phyloP scores from a whole-genome alignment of 116 monocot genomes.

The Papilionanthe hybrid region DNA sequence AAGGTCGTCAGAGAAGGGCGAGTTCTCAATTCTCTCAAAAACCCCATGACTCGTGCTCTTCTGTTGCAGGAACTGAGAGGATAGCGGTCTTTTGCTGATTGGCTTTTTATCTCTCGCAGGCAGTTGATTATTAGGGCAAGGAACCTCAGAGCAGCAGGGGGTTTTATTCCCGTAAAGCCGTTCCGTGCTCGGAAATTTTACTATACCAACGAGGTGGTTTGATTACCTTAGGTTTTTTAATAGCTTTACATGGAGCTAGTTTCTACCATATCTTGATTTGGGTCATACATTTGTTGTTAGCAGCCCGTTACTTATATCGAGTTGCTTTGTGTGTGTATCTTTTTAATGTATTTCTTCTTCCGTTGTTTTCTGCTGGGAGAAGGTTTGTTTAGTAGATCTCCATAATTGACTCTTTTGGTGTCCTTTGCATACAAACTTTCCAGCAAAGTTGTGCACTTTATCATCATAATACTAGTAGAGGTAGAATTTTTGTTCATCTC shows the following conservation, averaged over 20 bases:
- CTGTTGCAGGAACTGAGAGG: neutral
- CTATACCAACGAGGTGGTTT: conserved; percentile 84
- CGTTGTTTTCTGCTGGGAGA: neutral
- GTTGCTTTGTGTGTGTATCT: neutral
- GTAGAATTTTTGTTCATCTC: neutral
- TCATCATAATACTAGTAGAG: neutral
- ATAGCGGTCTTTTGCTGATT: neutral
- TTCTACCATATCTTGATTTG: neutral
- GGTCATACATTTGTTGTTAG: neutral
- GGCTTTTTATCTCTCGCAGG: conserved; percentile 27
- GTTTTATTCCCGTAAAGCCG: conserved; percentile 77
- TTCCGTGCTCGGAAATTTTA: conserved; percentile 67
- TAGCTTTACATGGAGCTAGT: neutral
- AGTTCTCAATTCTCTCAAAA: neutral
- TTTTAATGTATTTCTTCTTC: neutral
- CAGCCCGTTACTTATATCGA: neutral
- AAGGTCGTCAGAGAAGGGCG: conserved; percentile 91
- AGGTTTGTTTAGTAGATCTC: neutral
- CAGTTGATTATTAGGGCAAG: conserved; percentile 90
- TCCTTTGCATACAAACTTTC: neutral
- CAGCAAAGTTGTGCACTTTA: neutral
- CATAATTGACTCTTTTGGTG: neutral
- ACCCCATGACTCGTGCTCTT: neutral
- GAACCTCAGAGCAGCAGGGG: conserved; percentile 63
- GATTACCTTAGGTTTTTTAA: neutral